Conservation (phyloP, 257 asterid genomes). For the Nicotiana tomentosiformis region DNA sequence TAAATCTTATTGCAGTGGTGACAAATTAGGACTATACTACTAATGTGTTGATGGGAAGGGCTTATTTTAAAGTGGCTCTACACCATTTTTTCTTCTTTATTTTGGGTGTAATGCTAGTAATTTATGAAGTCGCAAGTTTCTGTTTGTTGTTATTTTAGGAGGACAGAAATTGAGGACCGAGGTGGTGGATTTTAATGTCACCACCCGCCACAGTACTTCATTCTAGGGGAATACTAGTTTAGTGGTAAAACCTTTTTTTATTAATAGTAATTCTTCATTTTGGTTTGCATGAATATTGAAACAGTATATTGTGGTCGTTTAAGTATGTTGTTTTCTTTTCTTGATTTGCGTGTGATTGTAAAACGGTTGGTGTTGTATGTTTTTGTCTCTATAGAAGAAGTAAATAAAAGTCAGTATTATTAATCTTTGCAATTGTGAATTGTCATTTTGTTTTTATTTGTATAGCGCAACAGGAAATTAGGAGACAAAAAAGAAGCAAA, state of each 20-base stretch:
- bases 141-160: not conserved
- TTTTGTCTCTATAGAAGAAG: not conserved
- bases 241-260: not conserved
- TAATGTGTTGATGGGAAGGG: not conserved
- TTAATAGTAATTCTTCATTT: not conserved
- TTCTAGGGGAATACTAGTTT: not conserved
- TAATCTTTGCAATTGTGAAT: too few relatives aligned
- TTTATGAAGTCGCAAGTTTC: not conserved
- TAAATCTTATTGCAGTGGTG: not conserved
- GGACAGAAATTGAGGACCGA: not conserved
- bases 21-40: not conserved
- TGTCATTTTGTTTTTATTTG: too few relatives aligned
- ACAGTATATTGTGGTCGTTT: not conserved
- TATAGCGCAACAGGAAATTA: too few relatives aligned
- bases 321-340: not conserved
- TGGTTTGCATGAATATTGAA: not conserved
- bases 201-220: not conserved
- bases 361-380: not conserved
- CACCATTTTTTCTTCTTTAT: not conserved
- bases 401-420: not conserved
- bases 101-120: not conserved
- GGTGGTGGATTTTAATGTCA: conserved; percentile 7
- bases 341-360: not conserved
- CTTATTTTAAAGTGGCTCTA: conserved; percentile 13
- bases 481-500: too few relatives aligned